These are phyloP conservation scores for Verticillium nonalfalfae DNA, from an alignment of 2,329 filamentous ascomycete species.

Conservation along the genomic window DNA sequence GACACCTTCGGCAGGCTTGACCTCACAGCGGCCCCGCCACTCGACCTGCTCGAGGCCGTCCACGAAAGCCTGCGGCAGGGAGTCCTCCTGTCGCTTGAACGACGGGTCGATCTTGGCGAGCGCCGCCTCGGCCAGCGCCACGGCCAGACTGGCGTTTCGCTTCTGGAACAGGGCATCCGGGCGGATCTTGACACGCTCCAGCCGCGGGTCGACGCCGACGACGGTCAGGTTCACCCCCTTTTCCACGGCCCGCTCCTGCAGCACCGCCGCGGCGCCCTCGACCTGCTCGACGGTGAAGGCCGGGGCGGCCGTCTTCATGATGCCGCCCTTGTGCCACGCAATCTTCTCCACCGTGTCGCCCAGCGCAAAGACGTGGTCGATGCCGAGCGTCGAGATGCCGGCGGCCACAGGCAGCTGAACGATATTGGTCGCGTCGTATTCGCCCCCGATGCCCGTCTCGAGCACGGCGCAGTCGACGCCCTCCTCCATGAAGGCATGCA, in stretches of 20 bases:
- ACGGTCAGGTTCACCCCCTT: conserved; percentile 41
- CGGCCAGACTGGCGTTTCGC: conserved; percentile 52
- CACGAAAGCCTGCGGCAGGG: conserved; percentile 58
- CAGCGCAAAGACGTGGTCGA: conserved; percentile 61
- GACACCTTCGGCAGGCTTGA: conserved; percentile 47
- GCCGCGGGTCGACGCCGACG: conserved; percentile 37
- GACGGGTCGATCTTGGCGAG: conserved; percentile 32
- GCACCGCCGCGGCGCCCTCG: conserved; percentile 33
- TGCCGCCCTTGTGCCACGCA: conserved; percentile 69
- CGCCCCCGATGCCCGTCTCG: conserved; percentile 62
- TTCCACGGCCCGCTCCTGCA: conserved; percentile 44
- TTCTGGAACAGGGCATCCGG: conserved; percentile 49
- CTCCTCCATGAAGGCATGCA: conserved; percentile 60
- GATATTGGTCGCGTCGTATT: conserved; percentile 64
- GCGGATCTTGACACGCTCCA: conserved; percentile 37
- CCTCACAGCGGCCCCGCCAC: conserved; percentile 74
- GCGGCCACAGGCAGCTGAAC: conserved; percentile 50
- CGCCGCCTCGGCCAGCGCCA: conserved; percentile 41
- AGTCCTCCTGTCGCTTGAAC: conserved; percentile 7
- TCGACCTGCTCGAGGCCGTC: conserved; percentile 68
- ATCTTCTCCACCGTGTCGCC: conserved; percentile 59
- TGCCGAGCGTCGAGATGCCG: conserved; percentile 59
- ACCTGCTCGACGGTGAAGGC: conserved; percentile 49
- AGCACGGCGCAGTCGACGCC: conserved; percentile 57
- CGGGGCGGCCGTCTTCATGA: conserved; percentile 54